phyloP scores from a whole-genome alignment of 345 rosid species.

The Crucihimalaya himalaica region DNA sequence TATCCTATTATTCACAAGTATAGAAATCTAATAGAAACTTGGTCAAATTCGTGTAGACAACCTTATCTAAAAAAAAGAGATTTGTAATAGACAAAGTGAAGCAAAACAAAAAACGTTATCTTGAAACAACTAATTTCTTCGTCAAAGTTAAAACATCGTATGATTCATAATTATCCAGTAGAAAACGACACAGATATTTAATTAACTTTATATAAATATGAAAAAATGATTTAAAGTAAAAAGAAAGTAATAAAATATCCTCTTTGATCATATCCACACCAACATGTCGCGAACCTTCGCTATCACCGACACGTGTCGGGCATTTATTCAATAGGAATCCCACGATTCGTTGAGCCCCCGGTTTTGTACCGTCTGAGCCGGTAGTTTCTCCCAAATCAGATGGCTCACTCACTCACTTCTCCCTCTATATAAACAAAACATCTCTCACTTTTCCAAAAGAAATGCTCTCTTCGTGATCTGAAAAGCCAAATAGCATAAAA shows the following conservation, averaged over 20 bases:
- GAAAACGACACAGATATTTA: slow-evolving; percentile 28
- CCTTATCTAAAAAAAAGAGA: neutral
- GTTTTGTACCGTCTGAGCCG: slow-evolving; percentile 27
- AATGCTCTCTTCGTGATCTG: slow-evolving; percentile 12
- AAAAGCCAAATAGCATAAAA: neutral
- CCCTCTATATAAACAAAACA: slow-evolving; percentile 20
- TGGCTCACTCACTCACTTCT: slow-evolving; percentile 24
- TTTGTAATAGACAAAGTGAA: neutral
- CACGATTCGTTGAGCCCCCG: neutral
- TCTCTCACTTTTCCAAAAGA: neutral
- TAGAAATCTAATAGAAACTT: too few species aligned
- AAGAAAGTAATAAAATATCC: slow-evolving; percentile 22
- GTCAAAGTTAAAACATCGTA: slow-evolving; percentile 23
- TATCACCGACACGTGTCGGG: slow-evolving; percentile 34
- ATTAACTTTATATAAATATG: neutral
- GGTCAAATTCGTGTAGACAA: neutral
- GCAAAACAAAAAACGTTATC: slow-evolving; percentile 5
- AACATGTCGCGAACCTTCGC: slow-evolving; percentile 35
- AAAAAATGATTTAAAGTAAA: neutral
- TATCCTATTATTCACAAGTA: too few species aligned
- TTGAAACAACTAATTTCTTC: neutral
- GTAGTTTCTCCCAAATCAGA: slow-evolving; percentile 30
- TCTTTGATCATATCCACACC: slow-evolving; percentile 41
- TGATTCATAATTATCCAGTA: slow-evolving; percentile 7
- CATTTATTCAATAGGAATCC: neutral